A percentile compares a stretch with the other conserved stretches of the same genome.
Evolutionary conservation across 768 basidiomycete species (phyloP).

Genomic region (Hygrocybe punicea): DNA sequence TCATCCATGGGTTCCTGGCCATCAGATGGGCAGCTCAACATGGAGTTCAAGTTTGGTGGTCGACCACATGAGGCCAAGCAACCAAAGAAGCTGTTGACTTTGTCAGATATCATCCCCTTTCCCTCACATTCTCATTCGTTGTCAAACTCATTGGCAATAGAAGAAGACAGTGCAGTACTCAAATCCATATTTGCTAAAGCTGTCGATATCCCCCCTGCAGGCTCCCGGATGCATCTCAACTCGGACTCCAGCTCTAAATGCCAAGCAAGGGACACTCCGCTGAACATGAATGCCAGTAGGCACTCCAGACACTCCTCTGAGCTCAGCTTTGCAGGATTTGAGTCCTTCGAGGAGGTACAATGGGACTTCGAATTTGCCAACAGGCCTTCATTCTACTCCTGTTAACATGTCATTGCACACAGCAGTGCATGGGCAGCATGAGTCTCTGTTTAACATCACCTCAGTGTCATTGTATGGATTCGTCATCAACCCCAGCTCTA

Average conservation of each 20-base stretch:
- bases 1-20: slow-evolving; percentile 41
- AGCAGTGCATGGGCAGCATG: slow-evolving; percentile 46
- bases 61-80: slow-evolving; percentile 28
- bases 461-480: slow-evolving; percentile 78
- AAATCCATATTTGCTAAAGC: slow-evolving; percentile 54
- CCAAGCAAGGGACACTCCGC: slow-evolving; percentile 19
- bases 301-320: slow-evolving; percentile 49
- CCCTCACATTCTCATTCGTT: slow-evolving; percentile 48
- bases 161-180: slow-evolving; percentile 52
- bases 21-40: slow-evolving; percentile 66
- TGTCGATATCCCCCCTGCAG: slow-evolving; percentile 36
- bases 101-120: slow-evolving; percentile 76
- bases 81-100: slow-evolving; percentile 44
- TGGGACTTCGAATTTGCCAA: slow-evolving; percentile 72
- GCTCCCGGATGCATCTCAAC: slow-evolving; percentile 33
- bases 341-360: slow-evolving; percentile 75
- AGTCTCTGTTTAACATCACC: slow-evolving; percentile 69
- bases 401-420: slow-evolving; percentile 34
- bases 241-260: slow-evolving; percentile 46
- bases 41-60: slow-evolving; percentile 74
- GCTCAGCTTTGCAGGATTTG: slow-evolving; percentile 67
- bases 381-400: slow-evolving; percentile 60
- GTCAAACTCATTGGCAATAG: slow-evolving; percentile 43
- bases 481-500: slow-evolving; percentile 56
- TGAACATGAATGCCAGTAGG: slow-evolving; percentile 22